Conservation (phyloP, 2,329 filamentous ascomycete species). For the Cucurbitaria berberidis region DNA sequence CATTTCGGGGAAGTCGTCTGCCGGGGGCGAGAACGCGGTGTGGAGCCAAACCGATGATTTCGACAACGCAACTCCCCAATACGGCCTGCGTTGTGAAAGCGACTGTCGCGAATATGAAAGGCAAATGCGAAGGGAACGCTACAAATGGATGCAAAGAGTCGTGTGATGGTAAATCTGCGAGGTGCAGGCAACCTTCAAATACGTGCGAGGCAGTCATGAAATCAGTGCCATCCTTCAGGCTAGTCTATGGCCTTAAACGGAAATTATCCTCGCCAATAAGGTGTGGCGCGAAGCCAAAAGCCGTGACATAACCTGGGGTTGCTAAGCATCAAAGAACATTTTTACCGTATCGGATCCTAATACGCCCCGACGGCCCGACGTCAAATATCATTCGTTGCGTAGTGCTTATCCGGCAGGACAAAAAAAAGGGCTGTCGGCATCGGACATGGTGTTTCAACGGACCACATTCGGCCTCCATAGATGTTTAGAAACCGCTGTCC, state of each 20-base stretch:
- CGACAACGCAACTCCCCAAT: background rate
- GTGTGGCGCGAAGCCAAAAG: slow-evolving; percentile 9
- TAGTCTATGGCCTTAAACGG: slow-evolving; percentile 35
- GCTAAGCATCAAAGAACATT: slow-evolving; percentile 33
- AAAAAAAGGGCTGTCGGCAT: background rate
- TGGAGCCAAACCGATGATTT: slow-evolving; percentile 1
- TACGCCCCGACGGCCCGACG: slow-evolving; percentile 27
- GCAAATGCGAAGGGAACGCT: slow-evolving; percentile 4
- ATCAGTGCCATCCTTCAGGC: slow-evolving; percentile 24
- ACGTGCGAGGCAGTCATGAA: slow-evolving; percentile 28
- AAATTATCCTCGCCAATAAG: slow-evolving; percentile 35
- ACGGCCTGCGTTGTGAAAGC: background rate
- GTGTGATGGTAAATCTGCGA: slow-evolving; percentile 6
- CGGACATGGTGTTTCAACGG: background rate
- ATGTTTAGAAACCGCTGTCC: slow-evolving; percentile 2
- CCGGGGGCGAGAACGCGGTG: slow-evolving; percentile 3
- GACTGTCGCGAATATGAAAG: background rate
- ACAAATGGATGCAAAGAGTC: slow-evolving; percentile 4
- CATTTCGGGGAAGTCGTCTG: slow-evolving; percentile 3
- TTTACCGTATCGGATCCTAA: slow-evolving; percentile 23
- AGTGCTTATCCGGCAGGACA: background rate
- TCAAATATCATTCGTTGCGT: background rate
- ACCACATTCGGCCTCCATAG: no score
- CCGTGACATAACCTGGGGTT: slow-evolving; percentile 33
- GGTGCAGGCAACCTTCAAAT: slow-evolving; percentile 21